Evolutionary conservation across 805 yeast species (phyloP), one percentile per base, ranked within the genome.

Genomic region (Candida vartiovaarae): DNA sequence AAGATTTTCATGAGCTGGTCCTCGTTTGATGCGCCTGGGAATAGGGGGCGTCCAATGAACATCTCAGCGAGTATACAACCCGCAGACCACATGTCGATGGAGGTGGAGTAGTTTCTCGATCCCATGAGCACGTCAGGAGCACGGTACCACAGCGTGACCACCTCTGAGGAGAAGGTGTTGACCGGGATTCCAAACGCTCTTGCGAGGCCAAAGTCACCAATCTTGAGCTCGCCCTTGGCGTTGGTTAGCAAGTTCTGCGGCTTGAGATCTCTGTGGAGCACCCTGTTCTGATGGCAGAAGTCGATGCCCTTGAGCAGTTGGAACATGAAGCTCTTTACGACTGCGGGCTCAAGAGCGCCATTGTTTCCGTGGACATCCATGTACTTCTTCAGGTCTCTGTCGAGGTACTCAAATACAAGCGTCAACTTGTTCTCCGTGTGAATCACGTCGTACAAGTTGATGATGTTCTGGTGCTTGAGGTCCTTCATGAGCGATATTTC

Each of bases 161-260:
- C 98, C 63, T 93, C 99, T 64, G 91, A 93, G 23, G 96, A 87
- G 60, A 90, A 93, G 0, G 99, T 93, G 67, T 95, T 89, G 49
- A 93, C 91, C 2, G 99, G 99, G 42, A 93, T 95, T 15, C 99
- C 99, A 67, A 87, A 93, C 4, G 99, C 99, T 51, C 99, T 73
- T 0, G 98, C 98, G 45, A 93, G 74, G 32, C 99, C 99, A 62
- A 93, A 93, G 69, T 93, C 99, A 33, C 96, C 99, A 50, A 93
- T 70, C 62, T 93, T 93, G 56, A 93, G 72, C 61, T 85, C 93
- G 6, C 99, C 99, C 62, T 89, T 90, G 53, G 74, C 70, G 63
- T 83, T 88, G 56, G 95, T 91, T 56, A 93, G 74, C 54, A 93
- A 69, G 63, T 93, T 93, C 64, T 93, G 99, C 6, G 99, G 99